Percentiles rank a stretch among this genome's conserved stretches.
These are phyloP conservation scores for Penicillium nordicum DNA, from an alignment of 2,329 filamentous ascomycete species.

Conservation along the genomic window DNA sequence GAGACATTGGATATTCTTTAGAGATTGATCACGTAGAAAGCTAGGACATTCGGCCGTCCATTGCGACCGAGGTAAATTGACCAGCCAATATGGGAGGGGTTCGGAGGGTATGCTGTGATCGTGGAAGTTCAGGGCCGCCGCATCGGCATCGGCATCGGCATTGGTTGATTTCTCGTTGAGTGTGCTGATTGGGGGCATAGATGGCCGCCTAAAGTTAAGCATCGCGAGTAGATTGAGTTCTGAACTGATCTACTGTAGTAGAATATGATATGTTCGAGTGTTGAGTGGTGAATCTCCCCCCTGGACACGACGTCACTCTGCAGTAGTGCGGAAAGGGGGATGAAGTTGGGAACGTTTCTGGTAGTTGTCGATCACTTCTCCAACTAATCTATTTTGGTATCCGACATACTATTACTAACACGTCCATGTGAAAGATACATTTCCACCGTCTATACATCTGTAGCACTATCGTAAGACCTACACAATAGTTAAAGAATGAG, in stretches of 20 bases:
- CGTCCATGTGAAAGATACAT: neutral
- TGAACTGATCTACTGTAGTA: neutral
- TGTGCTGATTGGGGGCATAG: conserved; percentile 22
- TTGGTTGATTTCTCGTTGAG: conserved; percentile 23
- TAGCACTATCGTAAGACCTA: neutral
- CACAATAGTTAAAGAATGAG: neutral
- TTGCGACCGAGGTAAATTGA: conserved; percentile 65
- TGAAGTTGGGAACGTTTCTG: conserved; percentile 1
- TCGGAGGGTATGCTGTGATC: conserved; percentile 11
- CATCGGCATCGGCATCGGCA: conserved; percentile 8
- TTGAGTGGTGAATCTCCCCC: neutral
- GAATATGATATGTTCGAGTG: neutral
- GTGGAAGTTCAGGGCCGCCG: conserved; percentile 11
- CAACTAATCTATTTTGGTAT: conserved; percentile 1
- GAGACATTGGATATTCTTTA: conserved; percentile 69
- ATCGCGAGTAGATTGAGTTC: neutral
- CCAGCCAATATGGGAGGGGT: conserved; percentile 70
- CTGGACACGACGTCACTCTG: conserved; percentile 8
- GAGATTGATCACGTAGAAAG: conserved; percentile 60
- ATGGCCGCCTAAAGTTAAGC: conserved; percentile 9
- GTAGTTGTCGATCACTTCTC: conserved; percentile 16
- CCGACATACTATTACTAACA: neutral
- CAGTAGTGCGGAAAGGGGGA: conserved; percentile 3
- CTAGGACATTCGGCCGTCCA: conserved; percentile 67
- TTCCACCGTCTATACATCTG: neutral